Evolutionary conservation across 345 rosid genomes (phyloP), one percentile per base, ranked within the genome.

Genomic region (Turnera subulata): DNA sequence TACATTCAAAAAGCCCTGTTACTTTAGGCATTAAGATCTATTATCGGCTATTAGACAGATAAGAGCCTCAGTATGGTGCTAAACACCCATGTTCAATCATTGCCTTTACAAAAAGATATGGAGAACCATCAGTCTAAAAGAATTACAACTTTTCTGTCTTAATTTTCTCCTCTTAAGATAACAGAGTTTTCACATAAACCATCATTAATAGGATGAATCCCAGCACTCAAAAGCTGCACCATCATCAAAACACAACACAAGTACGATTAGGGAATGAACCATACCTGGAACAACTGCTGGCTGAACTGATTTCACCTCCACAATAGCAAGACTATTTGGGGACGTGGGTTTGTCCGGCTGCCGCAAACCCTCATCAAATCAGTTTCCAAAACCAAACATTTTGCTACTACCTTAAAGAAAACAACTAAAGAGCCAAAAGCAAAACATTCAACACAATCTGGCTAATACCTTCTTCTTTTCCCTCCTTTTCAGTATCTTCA

Each of bases 401-500:
- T 13, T 26, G 24, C 6, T 6, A 15, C 14, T 20, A 5, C 29
- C 15, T 2, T n/a, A 43, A 47, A 46, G 4, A 33, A 1, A 53
- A 6, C n/a, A n/a, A n/a, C n/a, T n/a, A 44, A 4, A 19, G 45
- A 13, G 45, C 12, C 17, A 38, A 11, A 45, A 21, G 20, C 58
- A 25, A 38, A 25, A 43, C 42, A 15, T 17, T 11, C 29, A 14
- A 6, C 15, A 23, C 32, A n/a, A n/a, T n/a, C n/a, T n/a, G n/a
- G n/a, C n/a, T n/a, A n/a, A n/a, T 56, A 57, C 68, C 69, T 69
- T 69, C 61, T 89, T 82, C 84, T 77, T 89, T 66, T 83, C 97
- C 77, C 80, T 85, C 60, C 97, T 83, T 64, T 87, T 93, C 23
- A 93, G 82, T 42, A 93, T 89, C 92, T 93, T 93, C 64, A 89